Percentiles rank a stretch among this genome's conserved stretches.
phyloP scores from a whole-genome alignment of 2,329 filamentous ascomycete species.

The Blumeria hordei region DNA sequence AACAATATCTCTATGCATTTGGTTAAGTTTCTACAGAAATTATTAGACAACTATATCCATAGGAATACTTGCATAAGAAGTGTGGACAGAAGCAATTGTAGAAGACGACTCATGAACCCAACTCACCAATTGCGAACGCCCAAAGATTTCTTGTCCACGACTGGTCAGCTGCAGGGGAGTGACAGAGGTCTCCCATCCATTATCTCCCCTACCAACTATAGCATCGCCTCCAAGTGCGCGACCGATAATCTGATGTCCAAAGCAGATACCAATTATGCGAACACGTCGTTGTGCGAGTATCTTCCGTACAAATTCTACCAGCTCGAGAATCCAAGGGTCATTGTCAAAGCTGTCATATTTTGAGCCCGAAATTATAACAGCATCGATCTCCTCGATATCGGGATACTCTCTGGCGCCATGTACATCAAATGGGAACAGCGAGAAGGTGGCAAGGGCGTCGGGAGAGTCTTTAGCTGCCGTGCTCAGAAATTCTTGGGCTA shows the following conservation, averaged over 20 bases:
- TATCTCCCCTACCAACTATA: conserved; percentile 38
- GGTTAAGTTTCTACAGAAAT: conserved; percentile 39
- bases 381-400: conserved; percentile 49
- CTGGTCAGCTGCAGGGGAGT: conserved; percentile 41
- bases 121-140: conserved; percentile 29
- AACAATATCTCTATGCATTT: conserved; percentile 71
- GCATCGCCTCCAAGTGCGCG: conserved; percentile 35
- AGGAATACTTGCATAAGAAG: not conserved
- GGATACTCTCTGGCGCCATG: conserved; percentile 49
- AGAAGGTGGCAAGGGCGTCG: conserved; percentile 14
- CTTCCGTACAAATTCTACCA: conserved; percentile 41
- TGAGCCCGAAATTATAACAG: conserved; percentile 56
- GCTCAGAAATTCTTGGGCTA: conserved; percentile 5
- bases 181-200: conserved; percentile 67
- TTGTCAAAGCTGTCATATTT: conserved; percentile 52
- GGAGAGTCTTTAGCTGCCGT: conserved; percentile 3
- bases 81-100: not conserved
- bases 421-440: conserved; percentile 38
- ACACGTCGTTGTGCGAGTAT: conserved; percentile 37
- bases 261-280: conserved; percentile 59
- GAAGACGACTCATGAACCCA: not conserved
- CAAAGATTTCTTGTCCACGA: conserved; percentile 49
- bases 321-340: conserved; percentile 49
- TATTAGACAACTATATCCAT: not conserved
- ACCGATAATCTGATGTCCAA: conserved; percentile 67